A percentile compares a stretch with the other conserved stretches of the same genome.
phyloP scores from a whole-genome alignment of 805 yeast species.

The Monosporozyma aerobia region DNA sequence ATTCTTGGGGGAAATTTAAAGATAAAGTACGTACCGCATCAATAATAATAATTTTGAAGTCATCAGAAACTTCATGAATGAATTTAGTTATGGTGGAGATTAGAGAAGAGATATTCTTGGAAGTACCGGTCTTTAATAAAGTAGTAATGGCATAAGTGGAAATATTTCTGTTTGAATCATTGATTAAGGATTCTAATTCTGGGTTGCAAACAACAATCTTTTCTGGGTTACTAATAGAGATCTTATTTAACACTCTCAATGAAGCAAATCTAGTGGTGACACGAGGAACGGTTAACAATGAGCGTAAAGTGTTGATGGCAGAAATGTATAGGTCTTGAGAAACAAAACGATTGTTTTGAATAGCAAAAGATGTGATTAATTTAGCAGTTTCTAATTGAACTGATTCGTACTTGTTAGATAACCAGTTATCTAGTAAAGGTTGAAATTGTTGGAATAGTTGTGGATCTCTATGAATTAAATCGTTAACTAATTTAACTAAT shows the following conservation, averaged over 20 bases:
- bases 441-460: constrained; percentile 38
- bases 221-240: constrained; percentile 75
- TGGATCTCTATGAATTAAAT: constrained; percentile 64
- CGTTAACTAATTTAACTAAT: constrained; percentile 72
- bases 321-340: constrained; percentile 55
- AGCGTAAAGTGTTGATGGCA: constrained; percentile 67
- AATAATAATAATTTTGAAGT: constrained; percentile 86
- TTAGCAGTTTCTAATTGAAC: constrained; percentile 90
- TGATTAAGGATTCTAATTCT: constrained; percentile 79
- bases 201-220: constrained; percentile 68
- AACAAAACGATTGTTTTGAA: constrained; percentile 47
- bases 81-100: constrained; percentile 79
- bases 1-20: constrained; percentile 85
- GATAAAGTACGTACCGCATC: constrained; percentile 92
- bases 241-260: constrained; percentile 76
- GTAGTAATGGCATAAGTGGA: constrained; percentile 97
- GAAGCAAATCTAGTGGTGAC: constrained; percentile 89
- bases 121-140: constrained; percentile 86
- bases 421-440: constrained; percentile 57
- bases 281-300: constrained; percentile 76
- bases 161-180: constrained; percentile 81
- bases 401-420: constrained; percentile 75
- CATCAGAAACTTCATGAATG: constrained; percentile 91
- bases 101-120: constrained; percentile 79
- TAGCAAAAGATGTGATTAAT: constrained; percentile 34